These are phyloP conservation scores for Aspergillus saccharolyticus DNA, from an alignment of 495 filamentous ascomycete species.

Conservation along the genomic window DNA sequence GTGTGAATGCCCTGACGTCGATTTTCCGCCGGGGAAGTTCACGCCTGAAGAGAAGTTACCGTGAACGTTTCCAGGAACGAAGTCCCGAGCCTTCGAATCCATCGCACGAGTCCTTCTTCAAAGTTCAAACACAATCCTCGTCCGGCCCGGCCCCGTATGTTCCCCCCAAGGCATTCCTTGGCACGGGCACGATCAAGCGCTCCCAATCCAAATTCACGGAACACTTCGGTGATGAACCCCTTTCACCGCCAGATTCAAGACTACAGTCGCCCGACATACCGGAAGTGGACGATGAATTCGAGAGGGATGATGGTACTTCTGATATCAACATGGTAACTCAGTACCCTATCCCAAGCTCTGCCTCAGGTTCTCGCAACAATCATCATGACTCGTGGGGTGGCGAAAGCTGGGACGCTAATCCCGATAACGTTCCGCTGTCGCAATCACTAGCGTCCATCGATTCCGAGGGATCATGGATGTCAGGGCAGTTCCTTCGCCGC, in stretches of 20 bases:
- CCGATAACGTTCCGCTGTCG: conserved; percentile 48
- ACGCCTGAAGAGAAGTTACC: conserved; percentile 53
- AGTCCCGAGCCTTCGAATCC: conserved; percentile 71
- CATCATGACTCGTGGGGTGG: conserved; percentile 33
- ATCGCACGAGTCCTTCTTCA: conserved; percentile 73
- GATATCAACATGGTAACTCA: conserved; percentile 20
- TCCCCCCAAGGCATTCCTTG: conserved; percentile 41
- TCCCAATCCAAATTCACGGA: conserved; percentile 91
- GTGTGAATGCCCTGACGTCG: conserved; percentile 52
- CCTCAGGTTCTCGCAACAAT: conserved; percentile 22
- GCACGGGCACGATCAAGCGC: conserved; percentile 58
- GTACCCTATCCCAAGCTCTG: conserved; percentile 24
- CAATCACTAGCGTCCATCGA: conserved; percentile 82
- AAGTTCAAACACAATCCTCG: conserved; percentile 33
- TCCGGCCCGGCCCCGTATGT: conserved; percentile 31
- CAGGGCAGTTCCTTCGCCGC: conserved; percentile 57
- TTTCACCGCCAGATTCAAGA: conserved; percentile 76
- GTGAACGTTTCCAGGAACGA: conserved; percentile 48
- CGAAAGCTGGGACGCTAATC: conserved; percentile 31
- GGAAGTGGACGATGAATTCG: conserved; percentile 28
- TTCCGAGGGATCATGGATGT: conserved; percentile 90
- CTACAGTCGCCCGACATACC: conserved; percentile 58
- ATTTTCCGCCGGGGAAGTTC: conserved; percentile 67
- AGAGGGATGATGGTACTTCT: conserved; percentile 20
- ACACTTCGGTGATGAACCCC: conserved; percentile 77